Percentiles rank a stretch among this genome's conserved stretches.
Evolutionary conservation across 257 asterid species (phyloP).

Genomic region (Fraxinus americana): DNA sequence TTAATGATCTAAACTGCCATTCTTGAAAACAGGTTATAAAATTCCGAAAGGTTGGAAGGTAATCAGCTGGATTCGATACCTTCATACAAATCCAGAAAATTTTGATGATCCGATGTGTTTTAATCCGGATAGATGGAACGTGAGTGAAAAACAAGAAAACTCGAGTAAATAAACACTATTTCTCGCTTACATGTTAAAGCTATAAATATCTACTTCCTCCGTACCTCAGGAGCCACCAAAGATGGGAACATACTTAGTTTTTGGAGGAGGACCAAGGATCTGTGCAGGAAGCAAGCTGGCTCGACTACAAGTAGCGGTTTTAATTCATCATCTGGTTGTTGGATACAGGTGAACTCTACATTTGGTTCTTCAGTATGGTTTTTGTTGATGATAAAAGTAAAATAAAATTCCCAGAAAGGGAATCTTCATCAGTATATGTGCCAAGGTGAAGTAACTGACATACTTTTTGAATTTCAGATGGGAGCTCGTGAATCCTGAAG

Average conservation of each 20-base stretch:
- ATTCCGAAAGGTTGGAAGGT: conserved; percentile 72
- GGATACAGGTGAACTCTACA: conserved; percentile 50
- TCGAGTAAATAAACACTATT: neutral
- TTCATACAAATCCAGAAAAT: conserved; percentile 52
- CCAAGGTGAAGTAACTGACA: neutral
- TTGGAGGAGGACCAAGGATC: conserved; percentile 63
- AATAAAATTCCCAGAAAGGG: neutral
- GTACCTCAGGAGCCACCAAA: conserved; percentile 42
- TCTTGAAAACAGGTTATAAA: conserved; percentile 42
- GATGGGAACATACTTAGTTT: conserved; percentile 51
- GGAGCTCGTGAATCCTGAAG: conserved; percentile 50
- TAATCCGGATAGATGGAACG: conserved; percentile 70
- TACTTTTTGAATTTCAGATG: conserved; percentile 35
- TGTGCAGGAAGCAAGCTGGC: conserved; percentile 74
- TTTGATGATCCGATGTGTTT: conserved; percentile 59
- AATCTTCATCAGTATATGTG: neutral
- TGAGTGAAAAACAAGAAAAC: conserved; percentile 25
- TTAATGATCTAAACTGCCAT: neutral
- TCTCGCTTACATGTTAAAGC: neutral
- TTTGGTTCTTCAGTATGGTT: neutral
- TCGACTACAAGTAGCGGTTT: conserved; percentile 46
- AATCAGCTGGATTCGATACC: conserved; percentile 53
- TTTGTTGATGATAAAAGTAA: neutral
- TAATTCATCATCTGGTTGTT: conserved; percentile 53
- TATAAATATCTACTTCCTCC: neutral